These are phyloP conservation scores for Candida golubevii DNA, from an alignment of 805 yeast species.

Conservation along the genomic window DNA sequence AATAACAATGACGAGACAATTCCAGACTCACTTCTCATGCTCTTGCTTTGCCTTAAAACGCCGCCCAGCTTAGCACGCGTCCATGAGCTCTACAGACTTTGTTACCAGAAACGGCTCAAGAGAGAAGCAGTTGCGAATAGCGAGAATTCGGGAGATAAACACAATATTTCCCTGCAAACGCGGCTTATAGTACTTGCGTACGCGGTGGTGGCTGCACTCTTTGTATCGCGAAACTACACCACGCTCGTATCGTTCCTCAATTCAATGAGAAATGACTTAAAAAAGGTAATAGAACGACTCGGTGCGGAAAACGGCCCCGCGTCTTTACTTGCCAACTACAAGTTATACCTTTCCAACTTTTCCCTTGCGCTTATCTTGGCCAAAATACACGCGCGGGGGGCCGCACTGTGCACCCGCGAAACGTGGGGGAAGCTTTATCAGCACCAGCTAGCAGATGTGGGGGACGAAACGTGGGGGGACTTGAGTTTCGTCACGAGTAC, in stretches of 20 bases:
- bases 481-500: slow-evolving; percentile 1
- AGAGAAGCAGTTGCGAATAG: slow-evolving; percentile 9
- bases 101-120: slow-evolving; percentile 33
- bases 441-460: background rate
- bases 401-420: background rate
- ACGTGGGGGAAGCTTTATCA: slow-evolving; percentile 4
- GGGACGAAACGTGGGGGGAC: slow-evolving; percentile 1
- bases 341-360: slow-evolving; percentile 20
- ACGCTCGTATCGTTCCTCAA: slow-evolving; percentile 26
- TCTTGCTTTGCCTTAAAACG: slow-evolving; percentile 40
- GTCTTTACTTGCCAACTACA: background rate
- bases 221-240: slow-evolving; percentile 27
- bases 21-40: slow-evolving; percentile 23
- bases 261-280: slow-evolving; percentile 15
- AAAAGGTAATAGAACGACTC: background rate
- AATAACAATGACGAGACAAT: slow-evolving; percentile 29
- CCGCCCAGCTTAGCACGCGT: slow-evolving; percentile 39
- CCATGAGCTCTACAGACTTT: slow-evolving; percentile 41
- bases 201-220: slow-evolving; percentile 27
- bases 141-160: slow-evolving; percentile 20
- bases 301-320: background rate
- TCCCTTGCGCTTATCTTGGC: slow-evolving; percentile 18
- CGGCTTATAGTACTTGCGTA: slow-evolving; percentile 30
- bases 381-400: slow-evolving; percentile 4
- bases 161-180: slow-evolving; percentile 8